A percentile compares a stretch with the other conserved stretches of the same genome.
Evolutionary conservation across 768 basidiomycete species (phyloP).

Genomic region (Leccinum ochraceum): DNA sequence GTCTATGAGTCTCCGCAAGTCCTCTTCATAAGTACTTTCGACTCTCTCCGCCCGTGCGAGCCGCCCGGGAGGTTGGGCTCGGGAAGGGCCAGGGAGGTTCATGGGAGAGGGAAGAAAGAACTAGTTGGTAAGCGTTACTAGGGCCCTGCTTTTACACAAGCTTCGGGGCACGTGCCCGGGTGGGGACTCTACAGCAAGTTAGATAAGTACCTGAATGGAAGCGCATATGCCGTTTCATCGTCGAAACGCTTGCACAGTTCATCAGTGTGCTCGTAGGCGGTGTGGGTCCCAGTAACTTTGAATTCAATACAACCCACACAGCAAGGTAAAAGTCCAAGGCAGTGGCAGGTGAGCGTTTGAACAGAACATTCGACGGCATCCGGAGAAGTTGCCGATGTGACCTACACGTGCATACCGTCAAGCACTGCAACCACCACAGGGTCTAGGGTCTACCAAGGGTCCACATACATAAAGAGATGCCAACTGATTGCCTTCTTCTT

Average conservation of each 20-base stretch:
- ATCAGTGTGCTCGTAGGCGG: not conserved
- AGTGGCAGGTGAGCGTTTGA: too few species aligned
- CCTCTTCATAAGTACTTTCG: slow-evolving; percentile 29
- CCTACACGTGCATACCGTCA: too few species aligned
- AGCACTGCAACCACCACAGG: too few species aligned
- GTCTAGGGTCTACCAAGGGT: not conserved
- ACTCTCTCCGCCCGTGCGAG: slow-evolving; percentile 10
- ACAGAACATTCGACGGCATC: too few species aligned
- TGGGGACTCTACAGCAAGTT: not conserved
- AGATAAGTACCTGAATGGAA: not conserved
- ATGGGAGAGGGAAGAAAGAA: slow-evolving; percentile 22
- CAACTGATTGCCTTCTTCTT: not conserved
- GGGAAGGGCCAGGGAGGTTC: slow-evolving; percentile 31
- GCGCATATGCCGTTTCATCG: not conserved
- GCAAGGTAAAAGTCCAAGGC: too few species aligned
- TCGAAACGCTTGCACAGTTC: not conserved
- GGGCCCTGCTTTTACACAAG: slow-evolving; percentile 5
- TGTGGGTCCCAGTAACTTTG: not conserved
- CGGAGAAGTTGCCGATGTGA: too few species aligned
- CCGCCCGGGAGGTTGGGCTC: slow-evolving; percentile 3
- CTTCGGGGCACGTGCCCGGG: slow-evolving; percentile 6
- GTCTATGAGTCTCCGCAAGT: slow-evolving; percentile 22
- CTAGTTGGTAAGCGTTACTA: not conserved
- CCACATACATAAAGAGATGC: not conserved
- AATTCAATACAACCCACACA: not conserved